These are phyloP conservation scores for Beta vulgaris DNA, from an alignment of 148 eudicot genomes.

Conservation along the genomic window DNA sequence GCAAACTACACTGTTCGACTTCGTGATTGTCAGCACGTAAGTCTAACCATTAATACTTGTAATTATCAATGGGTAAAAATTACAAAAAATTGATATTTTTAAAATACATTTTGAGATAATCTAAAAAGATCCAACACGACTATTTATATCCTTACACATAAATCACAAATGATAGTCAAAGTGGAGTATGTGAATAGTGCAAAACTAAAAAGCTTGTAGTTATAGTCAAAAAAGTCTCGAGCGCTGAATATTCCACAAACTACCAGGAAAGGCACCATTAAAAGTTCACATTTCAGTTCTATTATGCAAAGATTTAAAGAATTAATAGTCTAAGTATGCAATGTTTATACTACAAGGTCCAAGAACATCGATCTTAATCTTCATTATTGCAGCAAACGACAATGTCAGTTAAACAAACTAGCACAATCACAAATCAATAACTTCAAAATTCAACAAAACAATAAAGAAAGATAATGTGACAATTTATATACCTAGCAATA, in stretches of 20 bases:
- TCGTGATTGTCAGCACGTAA: too few species aligned
- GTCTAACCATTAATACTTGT: too few species aligned
- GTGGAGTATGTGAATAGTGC: too few species aligned
- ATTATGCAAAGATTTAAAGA: neutral
- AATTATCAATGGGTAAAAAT: too few species aligned
- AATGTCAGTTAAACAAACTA: slow-evolving; percentile 15
- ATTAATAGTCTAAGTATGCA: neutral
- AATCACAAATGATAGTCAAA: too few species aligned
- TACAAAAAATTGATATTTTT: too few species aligned
- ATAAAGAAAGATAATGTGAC: neutral
- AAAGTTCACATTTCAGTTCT: slow-evolving; percentile 2
- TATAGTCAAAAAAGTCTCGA: too few species aligned
- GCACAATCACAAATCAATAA: neutral
- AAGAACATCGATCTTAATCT: neutral
- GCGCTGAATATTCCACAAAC: slow-evolving; percentile 28
- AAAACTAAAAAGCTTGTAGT: too few species aligned
- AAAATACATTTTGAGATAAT: too few species aligned
- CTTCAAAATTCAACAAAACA: neutral
- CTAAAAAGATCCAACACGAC: too few species aligned
- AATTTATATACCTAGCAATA: slow-evolving; percentile 50
- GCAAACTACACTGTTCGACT: slow-evolving; percentile 14
- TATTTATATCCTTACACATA: too few species aligned
- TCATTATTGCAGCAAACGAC: slow-evolving; percentile 14
- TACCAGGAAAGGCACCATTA: slow-evolving; percentile 7
- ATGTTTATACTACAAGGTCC: neutral